Evolutionary conservation across 2,329 filamentous ascomycete genomes (phyloP), one percentile per base, ranked within the genome.

Genomic region (Fusarium odoratissimum): DNA sequence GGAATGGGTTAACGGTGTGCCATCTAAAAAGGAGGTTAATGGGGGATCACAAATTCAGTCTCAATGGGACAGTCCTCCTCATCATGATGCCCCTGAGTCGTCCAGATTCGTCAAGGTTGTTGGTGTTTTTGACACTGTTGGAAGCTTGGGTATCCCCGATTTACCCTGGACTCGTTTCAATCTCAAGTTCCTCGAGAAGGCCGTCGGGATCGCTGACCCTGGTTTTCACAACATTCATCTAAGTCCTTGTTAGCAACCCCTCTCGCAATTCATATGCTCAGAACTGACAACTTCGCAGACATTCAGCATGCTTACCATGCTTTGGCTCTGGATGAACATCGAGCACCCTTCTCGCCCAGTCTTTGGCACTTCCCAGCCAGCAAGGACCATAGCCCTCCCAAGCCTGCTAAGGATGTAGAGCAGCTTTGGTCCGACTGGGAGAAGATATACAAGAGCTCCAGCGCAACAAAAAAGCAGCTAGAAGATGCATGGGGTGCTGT

Each of bases 281-380:
- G 13, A 17, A 55, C 72, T 56, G 67, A 78, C 48, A 23, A 60
- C 21, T 52, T 66, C 19, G 35, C 48, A 69, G 77, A 79, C n/a
- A 79, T 89, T 8, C 84, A 87, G 42, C 84, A 89, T 65, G 87
- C 87, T 3, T 89, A 88, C 67, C 87, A 89, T 48, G 87, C 87
- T 1, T 79, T 89, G 0, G 87, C 86, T 5, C 80, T 89, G 0
- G 87, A 89, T 51, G 87, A 89, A 71, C 83, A 83, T 48, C 82
- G 87, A 3, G 73, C 59, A 1, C 72, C 79, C 1, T 82, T 81
- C 46, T 64, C 72, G 0, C 79, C 79, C 2, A 77, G 76, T 2
- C 69, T 82, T 14, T 82, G 80, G 80, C 73, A 80, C 45, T 62
- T 59, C 25, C 71, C 75, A 33, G 38, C 59, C 21, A 44, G 74